Evolutionary conservation across 176 grass and related monocot genomes (phyloP).

Genomic region (Musa beccarii): DNA sequence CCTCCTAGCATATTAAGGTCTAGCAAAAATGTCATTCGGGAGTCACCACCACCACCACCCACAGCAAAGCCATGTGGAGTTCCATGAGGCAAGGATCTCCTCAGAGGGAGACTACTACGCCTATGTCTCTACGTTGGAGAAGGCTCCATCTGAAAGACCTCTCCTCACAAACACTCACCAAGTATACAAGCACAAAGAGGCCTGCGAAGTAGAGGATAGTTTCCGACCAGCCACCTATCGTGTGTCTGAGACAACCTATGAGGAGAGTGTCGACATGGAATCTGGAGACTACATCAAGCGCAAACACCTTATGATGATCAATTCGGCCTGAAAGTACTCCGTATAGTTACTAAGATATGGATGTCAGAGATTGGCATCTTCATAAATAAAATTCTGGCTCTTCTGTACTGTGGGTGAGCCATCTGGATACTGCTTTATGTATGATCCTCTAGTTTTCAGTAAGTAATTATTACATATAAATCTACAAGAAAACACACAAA

Average conservation of each 20-base stretch:
- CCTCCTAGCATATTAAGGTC: neutral
- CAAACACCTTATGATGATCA: neutral
- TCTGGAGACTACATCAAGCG: neutral
- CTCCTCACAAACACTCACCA: neutral
- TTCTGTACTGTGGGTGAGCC: neutral
- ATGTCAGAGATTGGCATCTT: neutral
- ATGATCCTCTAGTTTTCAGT: neutral
- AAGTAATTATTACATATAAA: too few relatives aligned
- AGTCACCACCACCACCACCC: neutral
- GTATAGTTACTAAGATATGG: neutral
- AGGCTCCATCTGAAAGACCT: neutral
- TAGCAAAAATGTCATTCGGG: neutral
- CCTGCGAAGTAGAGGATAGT: neutral
- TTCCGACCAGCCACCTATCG: neutral
- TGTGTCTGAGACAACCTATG: too few relatives aligned
- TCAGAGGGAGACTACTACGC: neutral
- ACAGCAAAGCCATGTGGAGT: neutral
- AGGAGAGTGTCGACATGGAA: neutral
- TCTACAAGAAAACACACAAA: too few relatives aligned
- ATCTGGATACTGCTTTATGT: neutral
- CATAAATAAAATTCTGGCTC: neutral
- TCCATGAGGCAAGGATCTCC: neutral
- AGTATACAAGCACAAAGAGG: neutral
- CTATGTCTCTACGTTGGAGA: neutral
- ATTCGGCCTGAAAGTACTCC: neutral